Evolutionary conservation across 2,329 filamentous ascomycete genomes (phyloP).

Genomic region (Neofusicoccum laricinum): DNA sequence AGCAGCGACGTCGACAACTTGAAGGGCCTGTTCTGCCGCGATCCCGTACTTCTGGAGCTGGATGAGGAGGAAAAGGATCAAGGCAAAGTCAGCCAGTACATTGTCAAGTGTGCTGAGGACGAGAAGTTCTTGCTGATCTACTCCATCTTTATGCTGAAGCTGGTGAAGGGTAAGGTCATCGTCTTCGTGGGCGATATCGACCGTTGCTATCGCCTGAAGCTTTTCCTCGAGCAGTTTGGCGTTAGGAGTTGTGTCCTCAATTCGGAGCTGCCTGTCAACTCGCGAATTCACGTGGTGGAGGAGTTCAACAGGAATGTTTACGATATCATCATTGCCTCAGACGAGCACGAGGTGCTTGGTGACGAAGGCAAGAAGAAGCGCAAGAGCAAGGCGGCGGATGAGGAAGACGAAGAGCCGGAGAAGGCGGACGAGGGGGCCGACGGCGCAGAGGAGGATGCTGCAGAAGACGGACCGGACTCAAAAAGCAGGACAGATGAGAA

Average conservation of each 20-base stretch:
- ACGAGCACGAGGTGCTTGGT: constrained; percentile 82
- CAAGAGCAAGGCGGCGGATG: constrained; percentile 23
- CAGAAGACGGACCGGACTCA: constrained; percentile 37
- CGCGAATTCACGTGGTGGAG: constrained; percentile 88
- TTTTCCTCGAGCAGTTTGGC: constrained; percentile 96
- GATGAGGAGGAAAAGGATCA: constrained; percentile 77
- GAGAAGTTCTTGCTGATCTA: constrained; percentile 94
- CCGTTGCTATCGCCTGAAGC: constrained; percentile 83
- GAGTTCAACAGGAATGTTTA: constrained; percentile 97
- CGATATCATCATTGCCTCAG: constrained; percentile 95
- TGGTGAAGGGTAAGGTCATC: constrained; percentile 90
- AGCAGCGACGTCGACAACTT: constrained; percentile 82
- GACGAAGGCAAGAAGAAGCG: constrained; percentile 49
- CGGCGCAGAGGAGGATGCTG: constrained; percentile 32
- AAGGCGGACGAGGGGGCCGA: constrained; percentile 22
- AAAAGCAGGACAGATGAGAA: constrained; percentile 16
- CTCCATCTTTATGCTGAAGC: constrained; percentile 89
- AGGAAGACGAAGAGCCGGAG: constrained; percentile 22
- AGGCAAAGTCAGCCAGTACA: constrained; percentile 78
- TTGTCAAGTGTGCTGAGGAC: constrained; percentile 91
- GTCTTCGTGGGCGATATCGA: constrained; percentile 85
- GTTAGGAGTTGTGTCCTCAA: constrained; percentile 92
- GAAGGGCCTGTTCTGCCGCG: constrained; percentile 79
- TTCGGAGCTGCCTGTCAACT: constrained; percentile 90
- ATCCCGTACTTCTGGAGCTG: constrained; percentile 75